Conservation (phyloP, 2,329 filamentous ascomycete species). For the Dryadomyces quercivorus region DNA sequence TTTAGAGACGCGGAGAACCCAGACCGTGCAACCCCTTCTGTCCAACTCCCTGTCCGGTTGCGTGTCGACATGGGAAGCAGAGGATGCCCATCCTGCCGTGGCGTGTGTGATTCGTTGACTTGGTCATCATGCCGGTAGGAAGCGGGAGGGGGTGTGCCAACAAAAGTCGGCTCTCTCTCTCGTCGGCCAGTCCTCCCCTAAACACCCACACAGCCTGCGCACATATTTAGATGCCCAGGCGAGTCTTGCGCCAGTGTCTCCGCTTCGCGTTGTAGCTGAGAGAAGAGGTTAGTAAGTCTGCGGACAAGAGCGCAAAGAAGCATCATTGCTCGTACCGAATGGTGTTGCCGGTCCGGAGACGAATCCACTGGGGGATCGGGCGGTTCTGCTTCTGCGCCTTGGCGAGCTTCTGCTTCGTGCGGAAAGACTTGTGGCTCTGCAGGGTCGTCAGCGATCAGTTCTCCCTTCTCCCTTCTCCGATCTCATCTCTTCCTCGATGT, state of each 20-base stretch:
- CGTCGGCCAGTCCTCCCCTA: slow-evolving; percentile 4
- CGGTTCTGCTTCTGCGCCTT: slow-evolving; percentile 99
- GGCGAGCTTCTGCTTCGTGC: slow-evolving; percentile 99
- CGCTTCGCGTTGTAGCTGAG: slow-evolving; percentile 98
- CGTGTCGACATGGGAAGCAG: neutral
- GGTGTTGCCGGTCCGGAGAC: slow-evolving; percentile 95
- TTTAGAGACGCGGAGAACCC: neutral
- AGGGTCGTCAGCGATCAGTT: slow-evolving; percentile 11
- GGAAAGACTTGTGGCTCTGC: slow-evolving; percentile 99
- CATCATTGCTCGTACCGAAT: slow-evolving; percentile 64
- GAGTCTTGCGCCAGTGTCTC: slow-evolving; percentile 99
- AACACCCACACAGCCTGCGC: slow-evolving; percentile 1
- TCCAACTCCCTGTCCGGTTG: neutral
- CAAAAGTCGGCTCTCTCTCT: neutral
- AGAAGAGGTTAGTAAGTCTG: neutral
- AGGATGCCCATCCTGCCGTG: neutral
- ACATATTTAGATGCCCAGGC: slow-evolving; percentile 82
- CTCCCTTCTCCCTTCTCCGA: too few species aligned
- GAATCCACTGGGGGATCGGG: slow-evolving; percentile 99
- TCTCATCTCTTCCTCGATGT: neutral
- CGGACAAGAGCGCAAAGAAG: too few species aligned
- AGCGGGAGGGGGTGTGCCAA: neutral
- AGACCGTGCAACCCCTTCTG: neutral
- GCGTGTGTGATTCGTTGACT: neutral
- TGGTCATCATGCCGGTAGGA: neutral